phyloP scores from a whole-genome alignment of 768 basidiomycete species.

The Tylopilus intermedius region DNA sequence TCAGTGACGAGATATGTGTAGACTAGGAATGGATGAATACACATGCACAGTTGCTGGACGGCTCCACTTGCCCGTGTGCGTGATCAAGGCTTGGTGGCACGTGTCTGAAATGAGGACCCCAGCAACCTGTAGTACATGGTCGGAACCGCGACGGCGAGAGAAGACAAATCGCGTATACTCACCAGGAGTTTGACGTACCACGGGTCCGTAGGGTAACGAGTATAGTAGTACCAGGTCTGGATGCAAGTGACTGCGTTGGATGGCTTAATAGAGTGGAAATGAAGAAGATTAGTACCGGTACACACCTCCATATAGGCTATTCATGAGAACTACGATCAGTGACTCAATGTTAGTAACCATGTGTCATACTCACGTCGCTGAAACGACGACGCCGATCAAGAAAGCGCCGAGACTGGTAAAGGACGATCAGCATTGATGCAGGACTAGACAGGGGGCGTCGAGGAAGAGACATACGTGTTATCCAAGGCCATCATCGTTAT shows the following conservation, averaged over 20 bases:
- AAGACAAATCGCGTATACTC: slow-evolving; percentile 10
- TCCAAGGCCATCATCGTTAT: slow-evolving; percentile 27
- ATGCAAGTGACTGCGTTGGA: slow-evolving; percentile 45
- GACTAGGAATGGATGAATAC: slow-evolving; percentile 28
- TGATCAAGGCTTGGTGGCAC: slow-evolving; percentile 53
- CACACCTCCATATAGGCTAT: slow-evolving; percentile 50
- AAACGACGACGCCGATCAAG: slow-evolving; percentile 50
- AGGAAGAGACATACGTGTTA: slow-evolving; percentile 33
- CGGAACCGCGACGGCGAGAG: not conserved
- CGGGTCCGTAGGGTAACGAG: slow-evolving; percentile 43
- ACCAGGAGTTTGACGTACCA: slow-evolving; percentile 51
- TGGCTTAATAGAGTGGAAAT: slow-evolving; percentile 5
- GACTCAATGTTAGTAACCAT: slow-evolving; percentile 4
- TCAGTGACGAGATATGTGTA: slow-evolving; percentile 46
- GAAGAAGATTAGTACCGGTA: not conserved
- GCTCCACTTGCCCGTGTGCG: slow-evolving; percentile 42
- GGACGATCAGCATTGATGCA: not conserved
- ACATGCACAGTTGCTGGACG: rapidly evolving
- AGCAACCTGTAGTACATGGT: slow-evolving; percentile 38
- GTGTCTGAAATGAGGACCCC: slow-evolving; percentile 51
- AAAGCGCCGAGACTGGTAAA: slow-evolving; percentile 47
- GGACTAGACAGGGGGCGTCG: not conserved
- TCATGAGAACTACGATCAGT: not conserved
- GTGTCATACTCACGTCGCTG: slow-evolving; percentile 41
- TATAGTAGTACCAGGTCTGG: slow-evolving; percentile 55